These are phyloP conservation scores for Silene conica DNA, from an alignment of 148 eudicot species.

Conservation along the genomic window DNA sequence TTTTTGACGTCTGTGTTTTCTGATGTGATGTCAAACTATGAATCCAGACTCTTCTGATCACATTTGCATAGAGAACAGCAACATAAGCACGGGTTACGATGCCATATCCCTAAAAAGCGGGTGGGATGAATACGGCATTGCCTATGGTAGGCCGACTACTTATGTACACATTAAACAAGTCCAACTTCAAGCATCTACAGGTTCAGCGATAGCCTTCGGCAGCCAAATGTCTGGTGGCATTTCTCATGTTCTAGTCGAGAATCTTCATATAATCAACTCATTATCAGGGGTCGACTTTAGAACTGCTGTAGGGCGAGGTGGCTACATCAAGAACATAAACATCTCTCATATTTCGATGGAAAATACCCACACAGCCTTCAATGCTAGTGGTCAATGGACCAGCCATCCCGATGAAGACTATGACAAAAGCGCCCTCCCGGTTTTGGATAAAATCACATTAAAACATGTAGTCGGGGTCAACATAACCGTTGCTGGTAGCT, in stretches of 20 bases:
- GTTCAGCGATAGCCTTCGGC: conserved; percentile 48
- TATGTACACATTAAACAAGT: conserved; percentile 43
- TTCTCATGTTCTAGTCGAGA: conserved; percentile 33
- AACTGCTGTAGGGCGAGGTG: conserved; percentile 47
- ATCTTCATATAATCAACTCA: conserved; percentile 34
- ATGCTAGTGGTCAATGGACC: conserved; percentile 36
- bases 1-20: not conserved
- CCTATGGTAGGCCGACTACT: conserved; percentile 38
- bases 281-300: conserved; percentile 37
- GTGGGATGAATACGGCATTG: conserved; percentile 53
- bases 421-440: conserved; percentile 39
- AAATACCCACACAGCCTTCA: conserved; percentile 38
- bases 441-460: conserved; percentile 36
- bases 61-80: conserved; percentile 45
- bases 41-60: conserved; percentile 50
- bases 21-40: conserved; percentile 10
- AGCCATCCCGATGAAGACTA: conserved; percentile 45
- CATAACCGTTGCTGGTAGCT: conserved; percentile 39
- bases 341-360: conserved; percentile 29
- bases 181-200: conserved; percentile 40
- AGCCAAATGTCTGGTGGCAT: conserved; percentile 61
- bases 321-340: conserved; percentile 36
- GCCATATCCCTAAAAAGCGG: conserved; percentile 59
- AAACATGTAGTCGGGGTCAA: conserved; percentile 32
- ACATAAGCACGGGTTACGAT: conserved; percentile 48